Evolutionary conservation across 352 stramenopile genomes (phyloP).

Genomic region (Pythium aquatile): DNA sequence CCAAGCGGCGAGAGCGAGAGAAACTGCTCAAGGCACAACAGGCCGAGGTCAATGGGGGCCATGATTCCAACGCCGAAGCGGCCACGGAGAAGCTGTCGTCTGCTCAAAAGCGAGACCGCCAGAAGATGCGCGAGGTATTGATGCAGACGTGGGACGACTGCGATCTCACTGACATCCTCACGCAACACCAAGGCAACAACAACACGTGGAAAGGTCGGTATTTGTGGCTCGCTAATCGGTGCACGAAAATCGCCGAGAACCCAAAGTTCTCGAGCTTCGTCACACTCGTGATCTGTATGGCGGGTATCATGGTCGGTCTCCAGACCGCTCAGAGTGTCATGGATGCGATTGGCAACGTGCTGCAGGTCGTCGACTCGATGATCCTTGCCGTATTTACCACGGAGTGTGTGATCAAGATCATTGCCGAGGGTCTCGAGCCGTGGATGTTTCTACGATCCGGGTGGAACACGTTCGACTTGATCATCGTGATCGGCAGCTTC

Average conservation of each 20-base stretch:
- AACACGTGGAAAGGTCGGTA: constrained; percentile 54
- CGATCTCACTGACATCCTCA: constrained; percentile 64
- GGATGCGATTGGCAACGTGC: constrained; percentile 44
- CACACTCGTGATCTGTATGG: constrained; percentile 73
- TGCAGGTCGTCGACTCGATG: constrained; percentile 53
- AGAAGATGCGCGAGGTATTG: constrained; percentile 74
- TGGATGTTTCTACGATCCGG: constrained; percentile 71
- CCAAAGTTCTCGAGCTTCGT: constrained; percentile 65
- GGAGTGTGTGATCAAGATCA: constrained; percentile 76
- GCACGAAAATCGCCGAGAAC: constrained; percentile 57
- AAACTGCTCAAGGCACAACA: constrained; percentile 28
- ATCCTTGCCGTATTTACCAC: constrained; percentile 77
- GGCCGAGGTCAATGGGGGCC: constrained; percentile 7
- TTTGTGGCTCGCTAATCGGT: constrained; percentile 35
- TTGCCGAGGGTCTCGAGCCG: constrained; percentile 71
- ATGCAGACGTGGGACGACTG: constrained; percentile 78
- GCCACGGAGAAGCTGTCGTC: constrained; percentile 47
- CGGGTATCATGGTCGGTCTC: constrained; percentile 72
- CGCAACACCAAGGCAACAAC: constrained; percentile 44
- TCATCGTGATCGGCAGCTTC: constrained; percentile 81
- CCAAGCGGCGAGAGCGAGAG: constrained; percentile 45
- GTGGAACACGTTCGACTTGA: constrained; percentile 86
- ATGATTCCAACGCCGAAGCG: neutral
- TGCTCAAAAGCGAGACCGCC: constrained; percentile 53
- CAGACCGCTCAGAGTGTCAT: constrained; percentile 62